Percentiles rank a stretch among this genome's conserved stretches.
These are phyloP conservation scores for Volvariella volvacea DNA, from an alignment of 1,284 basidiomycete species.

Conservation along the genomic window DNA sequence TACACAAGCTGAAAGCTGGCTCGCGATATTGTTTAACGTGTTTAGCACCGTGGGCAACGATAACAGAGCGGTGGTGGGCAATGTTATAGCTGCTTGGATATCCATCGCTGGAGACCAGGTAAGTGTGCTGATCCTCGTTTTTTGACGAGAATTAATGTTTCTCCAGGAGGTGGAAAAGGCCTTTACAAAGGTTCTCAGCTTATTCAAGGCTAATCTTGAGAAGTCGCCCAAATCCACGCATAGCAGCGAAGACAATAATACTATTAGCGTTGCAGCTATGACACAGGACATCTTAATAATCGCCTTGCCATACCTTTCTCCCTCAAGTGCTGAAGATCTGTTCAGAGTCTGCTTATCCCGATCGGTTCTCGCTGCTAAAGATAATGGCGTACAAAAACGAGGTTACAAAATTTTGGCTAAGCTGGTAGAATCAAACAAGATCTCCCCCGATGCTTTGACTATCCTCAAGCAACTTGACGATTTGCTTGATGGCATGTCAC, in stretches of 20 bases:
- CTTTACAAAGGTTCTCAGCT: conserved; percentile 71
- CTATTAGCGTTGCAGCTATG: conserved; percentile 60
- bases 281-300: conserved; percentile 89
- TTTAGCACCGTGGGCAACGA: conserved; percentile 81
- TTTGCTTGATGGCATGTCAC: conserved; percentile 57
- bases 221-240: conserved; percentile 27
- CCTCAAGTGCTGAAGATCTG: conserved; percentile 51
- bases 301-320: conserved; percentile 74
- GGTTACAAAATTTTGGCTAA: conserved; percentile 86
- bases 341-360: conserved; percentile 57
- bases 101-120: conserved; percentile 73
- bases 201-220: conserved; percentile 71
- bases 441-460: conserved; percentile 46
- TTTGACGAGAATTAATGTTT: not conserved
- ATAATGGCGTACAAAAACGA: conserved; percentile 93
- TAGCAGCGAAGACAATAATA: conserved; percentile 25
- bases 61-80: conserved; percentile 78
- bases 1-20: conserved; percentile 84
- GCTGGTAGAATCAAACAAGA: conserved; percentile 57
- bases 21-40: conserved; percentile 96
- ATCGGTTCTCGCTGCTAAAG: conserved; percentile 62
- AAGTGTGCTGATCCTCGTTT: conserved; percentile 13
- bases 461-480: conserved; percentile 63
- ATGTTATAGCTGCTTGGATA: conserved; percentile 85
- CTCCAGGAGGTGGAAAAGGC: conserved; percentile 71